phyloP scores from a whole-genome alignment of 2,329 filamentous ascomycete species.

The Colletotrichum gigasporum region DNA sequence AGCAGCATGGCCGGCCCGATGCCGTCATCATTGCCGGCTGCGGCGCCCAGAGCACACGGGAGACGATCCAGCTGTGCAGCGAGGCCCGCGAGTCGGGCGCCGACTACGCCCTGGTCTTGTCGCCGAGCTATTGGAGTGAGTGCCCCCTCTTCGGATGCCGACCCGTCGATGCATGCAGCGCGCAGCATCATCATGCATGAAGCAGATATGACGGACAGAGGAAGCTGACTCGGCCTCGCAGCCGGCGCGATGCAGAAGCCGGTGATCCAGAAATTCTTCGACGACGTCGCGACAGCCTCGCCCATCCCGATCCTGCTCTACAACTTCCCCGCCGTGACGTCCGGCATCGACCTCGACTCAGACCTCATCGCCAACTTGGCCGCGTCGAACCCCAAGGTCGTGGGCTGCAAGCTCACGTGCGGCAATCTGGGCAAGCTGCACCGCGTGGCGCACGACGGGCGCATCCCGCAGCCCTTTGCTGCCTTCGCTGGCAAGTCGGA shows the following conservation, averaged over 20 bases:
- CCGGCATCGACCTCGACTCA: constrained; percentile 74
- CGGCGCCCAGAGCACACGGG: constrained; percentile 70
- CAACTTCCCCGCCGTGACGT: constrained; percentile 75
- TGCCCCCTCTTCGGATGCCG: constrained; percentile 52
- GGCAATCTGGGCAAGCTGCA: constrained; percentile 71
- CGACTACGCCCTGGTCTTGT: constrained; percentile 69
- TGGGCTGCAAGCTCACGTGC: constrained; percentile 75
- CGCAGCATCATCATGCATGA: too few relatives aligned
- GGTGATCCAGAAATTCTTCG: constrained; percentile 68
- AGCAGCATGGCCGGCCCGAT: constrained; percentile 54
- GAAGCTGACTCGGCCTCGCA: constrained; percentile 49
- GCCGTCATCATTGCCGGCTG: constrained; percentile 69
- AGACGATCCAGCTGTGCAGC: constrained; percentile 66
- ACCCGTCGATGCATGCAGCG: constrained; percentile 52
- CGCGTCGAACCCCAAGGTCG: constrained; percentile 59
- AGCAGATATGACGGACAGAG: constrained; percentile 61
- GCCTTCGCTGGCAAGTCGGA: constrained; percentile 50
- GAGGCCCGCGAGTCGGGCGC: constrained; percentile 70
- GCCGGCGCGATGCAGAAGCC: constrained; percentile 62
- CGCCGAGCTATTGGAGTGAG: constrained; percentile 69
- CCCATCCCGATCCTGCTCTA: constrained; percentile 70
- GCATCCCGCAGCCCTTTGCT: constrained; percentile 39
- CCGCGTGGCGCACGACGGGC: constrained; percentile 40
- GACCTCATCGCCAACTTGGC: constrained; percentile 66
- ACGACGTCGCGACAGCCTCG: constrained; percentile 60